Evolutionary conservation across 805 yeast species (phyloP).

Genomic region (Barnettozyma pratensis): DNA sequence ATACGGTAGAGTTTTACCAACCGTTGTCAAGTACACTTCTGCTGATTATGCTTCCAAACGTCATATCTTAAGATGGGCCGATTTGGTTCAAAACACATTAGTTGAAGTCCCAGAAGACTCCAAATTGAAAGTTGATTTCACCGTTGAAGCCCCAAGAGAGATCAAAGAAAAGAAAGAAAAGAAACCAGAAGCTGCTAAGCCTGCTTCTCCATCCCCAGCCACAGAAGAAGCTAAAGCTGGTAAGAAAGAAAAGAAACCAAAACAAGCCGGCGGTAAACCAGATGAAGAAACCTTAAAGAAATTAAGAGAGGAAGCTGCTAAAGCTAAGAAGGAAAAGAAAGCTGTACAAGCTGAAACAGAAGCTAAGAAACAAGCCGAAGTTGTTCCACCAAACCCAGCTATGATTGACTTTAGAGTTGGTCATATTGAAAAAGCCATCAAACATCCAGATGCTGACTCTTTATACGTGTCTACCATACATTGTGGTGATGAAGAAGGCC

Average conservation of each 20-base stretch:
- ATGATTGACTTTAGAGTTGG: constrained; percentile 93
- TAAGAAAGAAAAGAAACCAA: constrained; percentile 37
- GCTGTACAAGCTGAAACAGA: constrained; percentile 39
- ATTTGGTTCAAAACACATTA: constrained; percentile 69
- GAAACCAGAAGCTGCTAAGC: constrained; percentile 29
- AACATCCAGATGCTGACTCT: constrained; percentile 97
- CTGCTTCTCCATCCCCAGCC: constrained; percentile 17
- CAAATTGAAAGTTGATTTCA: constrained; percentile 50
- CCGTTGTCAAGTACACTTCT: constrained; percentile 50
- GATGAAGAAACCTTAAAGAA: constrained; percentile 43
- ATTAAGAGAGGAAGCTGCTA: constrained; percentile 49
- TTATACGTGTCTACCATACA: constrained; percentile 95
- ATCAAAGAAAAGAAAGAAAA: constrained; percentile 53
- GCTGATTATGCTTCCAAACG: constrained; percentile 57
- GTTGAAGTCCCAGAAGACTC: constrained; percentile 50
- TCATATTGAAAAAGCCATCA: constrained; percentile 90
- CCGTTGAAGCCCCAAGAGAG: constrained; percentile 70
- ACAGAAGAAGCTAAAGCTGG: constrained; percentile 24
- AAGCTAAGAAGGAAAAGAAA: constrained; percentile 58
- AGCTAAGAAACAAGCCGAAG: constrained; percentile 50
- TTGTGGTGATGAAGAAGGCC: constrained; percentile 94
- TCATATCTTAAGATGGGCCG: constrained; percentile 92
- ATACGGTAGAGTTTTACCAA: constrained; percentile 60
- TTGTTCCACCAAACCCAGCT: constrained; percentile 72
- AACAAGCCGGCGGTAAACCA: constrained; percentile 38